Base-by-base conservation (phyloP, 768 basidiomycete species). In the Grammothele lineata region DNA sequence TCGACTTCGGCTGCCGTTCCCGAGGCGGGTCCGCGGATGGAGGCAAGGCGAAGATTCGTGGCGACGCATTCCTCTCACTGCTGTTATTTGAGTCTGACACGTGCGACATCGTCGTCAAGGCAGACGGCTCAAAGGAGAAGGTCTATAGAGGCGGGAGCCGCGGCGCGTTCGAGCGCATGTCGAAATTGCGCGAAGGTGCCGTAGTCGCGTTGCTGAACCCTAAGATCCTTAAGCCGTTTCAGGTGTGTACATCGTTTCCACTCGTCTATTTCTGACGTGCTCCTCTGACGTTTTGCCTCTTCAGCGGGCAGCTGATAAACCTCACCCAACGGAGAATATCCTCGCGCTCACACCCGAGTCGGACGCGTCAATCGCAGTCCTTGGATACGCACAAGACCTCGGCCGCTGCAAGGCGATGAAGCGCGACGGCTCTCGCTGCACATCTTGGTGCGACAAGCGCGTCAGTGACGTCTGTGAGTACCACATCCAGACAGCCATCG, bases 151-250 rank as follows among this genome's bases (percentile, higher is more conserved):
- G 96, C 0, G 95, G 95, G 3, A 92, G 91, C 54, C 80, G 83
- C 5, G 96, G 96, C 4, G 94, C 93, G 3, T 98, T 89, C 59
- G 96, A 98, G 63, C 72, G 77, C 40, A 80, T 88, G 70, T 84
- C 88, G 40, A 91, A 90, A 58, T 66, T 95, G 45, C 81, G 81
- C 49, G 87, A 92, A 55, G 96, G 96, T 2, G 85, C 91, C 38
- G 93, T 98, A 4, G 72, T 98, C 33, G 89, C 92, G 1, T 73
- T 99, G 34, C 70, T 98, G 17, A 96, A 95, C 58, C 92, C 96
- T 0, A 77, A 76, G 43, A 78, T 98, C 37, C 68, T 96, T 47
- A 89, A 89, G 58, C 93, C 93, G 10, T 85, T 87, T 53, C 83
- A 89, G 66, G 92, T 92, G 44, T 48, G 78, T 36, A 12, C 23